Evolutionary conservation across 2,329 filamentous ascomycete species (phyloP), one percentile per base, ranked within the genome.

Genomic region (Pseudocercospora macadamiae): DNA sequence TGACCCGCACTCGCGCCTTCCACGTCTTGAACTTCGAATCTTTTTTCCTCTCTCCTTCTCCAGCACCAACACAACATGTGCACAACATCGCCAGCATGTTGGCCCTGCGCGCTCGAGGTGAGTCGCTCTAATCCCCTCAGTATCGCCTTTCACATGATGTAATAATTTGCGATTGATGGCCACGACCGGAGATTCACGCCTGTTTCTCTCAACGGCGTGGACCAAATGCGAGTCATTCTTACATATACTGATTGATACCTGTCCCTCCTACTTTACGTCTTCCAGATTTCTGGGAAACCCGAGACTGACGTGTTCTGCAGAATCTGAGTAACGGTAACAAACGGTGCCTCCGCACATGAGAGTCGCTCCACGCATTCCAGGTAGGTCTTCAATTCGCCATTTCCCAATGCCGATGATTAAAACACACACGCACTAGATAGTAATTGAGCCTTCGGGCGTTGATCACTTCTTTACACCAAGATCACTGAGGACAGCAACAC

Each of bases 111-210:
- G 19, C 16, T n/a, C 57, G 42, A 64, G 53, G 59, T 64, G 57
- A 37, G 57, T 30, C 12, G 10, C 4, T 8, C 51, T 3, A 3
- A 23, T 51, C 16, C 7, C 25, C 30, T 19, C 28, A 23, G 14
- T 30, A n/a, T 16, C 9, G 49, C 23, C 45, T 32, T 47, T 61
- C 51, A 51, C 69, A 89, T 90, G 93, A 96, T 96, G 92, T 89
- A 82, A 90, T 91, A 96, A 96, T 97, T 97, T 97, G 92, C 93
- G 92, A 93, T 93, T 96, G 92, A 97, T 89, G 84, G 82, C 80
- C 77, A 77, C 77, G 81, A 32, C 86, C 86, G 93, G 91, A 91
- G 83, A 80, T 89, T 86, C 91, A 89, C 89, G 92, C 93, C 92
- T 86, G 92, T 86, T 90, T 83, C 82, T 89, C 88, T 83, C 88